Evolutionary conservation across 805 yeast species (phyloP).

Genomic region (Candida pseudoglaebosa): DNA sequence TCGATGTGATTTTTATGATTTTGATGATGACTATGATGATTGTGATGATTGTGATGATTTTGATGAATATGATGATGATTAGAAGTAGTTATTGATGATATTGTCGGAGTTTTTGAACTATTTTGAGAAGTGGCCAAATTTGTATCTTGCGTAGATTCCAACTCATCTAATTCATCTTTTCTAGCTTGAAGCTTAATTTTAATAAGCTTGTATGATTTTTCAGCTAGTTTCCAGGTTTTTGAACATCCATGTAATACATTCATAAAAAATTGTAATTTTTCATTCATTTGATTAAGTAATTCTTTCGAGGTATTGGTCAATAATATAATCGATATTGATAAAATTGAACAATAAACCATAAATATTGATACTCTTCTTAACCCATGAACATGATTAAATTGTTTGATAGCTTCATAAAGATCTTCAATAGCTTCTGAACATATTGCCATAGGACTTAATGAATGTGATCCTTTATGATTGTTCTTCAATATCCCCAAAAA

Average conservation of each 20-base stretch:
- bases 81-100: slow-evolving; percentile 1
- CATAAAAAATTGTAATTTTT: slow-evolving; percentile 36
- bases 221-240: slow-evolving; percentile 45
- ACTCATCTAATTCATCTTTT: slow-evolving; percentile 7
- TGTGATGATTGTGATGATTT: no score
- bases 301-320: slow-evolving; percentile 28
- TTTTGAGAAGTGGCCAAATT: neutral
- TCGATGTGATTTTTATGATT: no score
- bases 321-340: slow-evolving; percentile 40
- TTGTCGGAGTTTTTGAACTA: neutral
- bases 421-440: slow-evolving; percentile 41
- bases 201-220: slow-evolving; percentile 40
- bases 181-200: slow-evolving; percentile 26
- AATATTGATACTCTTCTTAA: slow-evolving; percentile 41
- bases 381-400: slow-evolving; percentile 38
- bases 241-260: slow-evolving; percentile 38
- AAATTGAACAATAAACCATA: slow-evolving; percentile 45
- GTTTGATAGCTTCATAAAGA: slow-evolving; percentile 32
- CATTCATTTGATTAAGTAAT: slow-evolving; percentile 21
- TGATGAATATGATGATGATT: neutral
- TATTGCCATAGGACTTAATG: slow-evolving; percentile 29
- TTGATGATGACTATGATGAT: no score
- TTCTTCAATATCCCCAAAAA: slow-evolving; percentile 41
- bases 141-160: neutral
- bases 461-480: slow-evolving; percentile 9